Evolutionary conservation across 768 basidiomycete genomes (phyloP).

Genomic region (Rhizopogon vinicolor): DNA sequence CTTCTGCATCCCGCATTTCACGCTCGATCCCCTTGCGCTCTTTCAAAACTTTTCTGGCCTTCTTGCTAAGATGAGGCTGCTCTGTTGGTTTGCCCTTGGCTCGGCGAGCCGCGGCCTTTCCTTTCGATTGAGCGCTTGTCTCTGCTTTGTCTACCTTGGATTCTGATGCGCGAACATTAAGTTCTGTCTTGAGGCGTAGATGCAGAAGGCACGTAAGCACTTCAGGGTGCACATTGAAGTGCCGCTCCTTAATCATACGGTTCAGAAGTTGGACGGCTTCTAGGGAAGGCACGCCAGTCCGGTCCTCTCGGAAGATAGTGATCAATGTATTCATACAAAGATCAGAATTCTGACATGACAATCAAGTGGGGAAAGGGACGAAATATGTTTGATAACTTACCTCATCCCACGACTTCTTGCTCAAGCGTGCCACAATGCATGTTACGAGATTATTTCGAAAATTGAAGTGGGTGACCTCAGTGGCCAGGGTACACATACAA

Average conservation of each 20-base stretch:
- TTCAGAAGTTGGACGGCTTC: conserved; percentile 89
- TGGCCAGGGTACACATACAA: conserved; percentile 83
- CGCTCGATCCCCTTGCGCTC: conserved; percentile 88
- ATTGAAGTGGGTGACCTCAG: conserved; percentile 92
- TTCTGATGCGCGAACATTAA: conserved; percentile 74
- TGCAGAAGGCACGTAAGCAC: conserved; percentile 81
- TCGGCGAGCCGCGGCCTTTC: conserved; percentile 37
- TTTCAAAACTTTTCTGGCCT: conserved; percentile 76
- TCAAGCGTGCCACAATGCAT: conserved; percentile 76
- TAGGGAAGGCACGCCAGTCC: conserved; percentile 75
- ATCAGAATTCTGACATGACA: conserved; percentile 64
- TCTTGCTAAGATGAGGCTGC: conserved; percentile 86
- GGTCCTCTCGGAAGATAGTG: conserved; percentile 77
- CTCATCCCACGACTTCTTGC: conserved; percentile 85
- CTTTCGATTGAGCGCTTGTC: conserved; percentile 36
- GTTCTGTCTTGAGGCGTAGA: conserved; percentile 83
- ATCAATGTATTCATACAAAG: conserved; percentile 80
- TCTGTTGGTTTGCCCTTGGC: conserved; percentile 57
- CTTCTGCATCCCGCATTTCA: conserved; percentile 92
- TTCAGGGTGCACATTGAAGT: conserved; percentile 86
- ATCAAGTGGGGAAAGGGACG: conserved; percentile 7
- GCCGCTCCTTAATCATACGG: conserved; percentile 92
- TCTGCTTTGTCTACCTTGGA: conserved; percentile 56
- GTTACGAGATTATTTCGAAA: conserved; percentile 91
- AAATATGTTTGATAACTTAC: conserved; percentile 39